Evolutionary conservation across 2,329 filamentous ascomycete genomes (phyloP).

Genomic region (Pseudogymnoascus sp.): DNA sequence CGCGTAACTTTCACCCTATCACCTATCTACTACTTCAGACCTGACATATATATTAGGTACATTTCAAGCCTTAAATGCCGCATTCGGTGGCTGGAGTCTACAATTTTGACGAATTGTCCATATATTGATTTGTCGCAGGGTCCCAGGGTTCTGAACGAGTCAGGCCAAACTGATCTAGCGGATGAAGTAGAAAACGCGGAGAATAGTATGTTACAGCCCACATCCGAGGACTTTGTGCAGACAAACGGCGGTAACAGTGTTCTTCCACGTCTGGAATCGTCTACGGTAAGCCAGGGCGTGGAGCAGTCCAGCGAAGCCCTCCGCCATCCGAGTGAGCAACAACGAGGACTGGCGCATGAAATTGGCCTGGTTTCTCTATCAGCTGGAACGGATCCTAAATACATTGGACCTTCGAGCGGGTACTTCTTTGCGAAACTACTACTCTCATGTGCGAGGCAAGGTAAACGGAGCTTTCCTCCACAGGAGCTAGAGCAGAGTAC

Average conservation of each 20-base stretch:
- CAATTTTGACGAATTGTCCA: conserved; percentile 36
- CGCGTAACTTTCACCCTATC: conserved; percentile 27
- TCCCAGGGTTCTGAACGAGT: conserved; percentile 10
- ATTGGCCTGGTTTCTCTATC: conserved; percentile 46
- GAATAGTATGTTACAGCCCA: background rate
- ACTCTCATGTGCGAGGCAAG: conserved; percentile 32
- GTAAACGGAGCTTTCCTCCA: conserved; percentile 15
- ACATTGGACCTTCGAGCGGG: conserved; percentile 49
- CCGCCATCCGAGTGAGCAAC: conserved; percentile 11
- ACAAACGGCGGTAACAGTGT: background rate
- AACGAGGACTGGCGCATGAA: conserved; percentile 36
- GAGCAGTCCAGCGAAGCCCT: conserved; percentile 10
- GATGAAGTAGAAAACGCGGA: conserved; percentile 1
- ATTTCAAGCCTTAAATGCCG: conserved; percentile 35
- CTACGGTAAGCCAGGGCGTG: conserved; percentile 9
- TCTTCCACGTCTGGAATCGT: background rate
- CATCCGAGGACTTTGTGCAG: background rate
- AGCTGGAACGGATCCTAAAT: conserved; percentile 40
- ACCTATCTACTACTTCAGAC: background rate
- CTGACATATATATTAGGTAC: conserved; percentile 22
- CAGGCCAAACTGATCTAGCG: background rate
- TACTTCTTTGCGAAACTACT: conserved; percentile 46
- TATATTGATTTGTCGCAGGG: conserved; percentile 34
- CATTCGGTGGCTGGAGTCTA: conserved; percentile 40
- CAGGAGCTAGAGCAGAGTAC: conserved; percentile 11